These are phyloP conservation scores for Dothideomycetes sp. DNA, from an alignment of 2,329 filamentous ascomycete species.

Conservation along the genomic window DNA sequence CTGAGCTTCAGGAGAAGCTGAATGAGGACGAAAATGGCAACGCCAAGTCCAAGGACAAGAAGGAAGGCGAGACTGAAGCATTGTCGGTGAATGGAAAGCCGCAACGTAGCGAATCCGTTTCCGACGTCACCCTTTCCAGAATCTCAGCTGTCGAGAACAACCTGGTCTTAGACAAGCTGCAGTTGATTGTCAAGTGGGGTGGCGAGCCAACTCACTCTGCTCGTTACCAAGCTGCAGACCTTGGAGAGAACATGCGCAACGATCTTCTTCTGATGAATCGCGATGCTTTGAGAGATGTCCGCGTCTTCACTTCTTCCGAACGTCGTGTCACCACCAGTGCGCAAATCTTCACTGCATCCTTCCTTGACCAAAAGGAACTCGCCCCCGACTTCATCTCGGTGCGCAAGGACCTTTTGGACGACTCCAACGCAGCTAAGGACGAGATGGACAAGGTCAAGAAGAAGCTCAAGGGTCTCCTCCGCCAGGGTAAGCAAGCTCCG, in stretches of 20 bases:
- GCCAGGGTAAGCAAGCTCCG: conserved; percentile 86
- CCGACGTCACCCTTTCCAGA: conserved; percentile 83
- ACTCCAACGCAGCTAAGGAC: conserved; percentile 96
- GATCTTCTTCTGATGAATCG: conserved; percentile 88
- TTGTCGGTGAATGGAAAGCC: conserved; percentile 32
- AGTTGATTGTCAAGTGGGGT: conserved; percentile 98
- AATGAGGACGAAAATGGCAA: conserved; percentile 10
- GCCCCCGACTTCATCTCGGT: conserved; percentile 79
- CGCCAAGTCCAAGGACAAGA: conserved; percentile 18
- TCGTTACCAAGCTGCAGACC: conserved; percentile 87
- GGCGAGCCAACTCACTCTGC: conserved; percentile 97
- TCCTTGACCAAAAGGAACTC: conserved; percentile 78
- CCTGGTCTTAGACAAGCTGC: conserved; percentile 86
- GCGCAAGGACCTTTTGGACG: conserved; percentile 88
- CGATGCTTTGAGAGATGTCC: conserved; percentile 83
- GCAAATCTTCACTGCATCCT: conserved; percentile 88
- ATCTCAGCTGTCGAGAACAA: conserved; percentile 91
- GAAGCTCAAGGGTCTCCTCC: conserved; percentile 86
- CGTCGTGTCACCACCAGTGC: conserved; percentile 89
- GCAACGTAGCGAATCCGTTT: conserved; percentile 71
- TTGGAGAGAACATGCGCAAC: conserved; percentile 92
- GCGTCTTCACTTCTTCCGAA: conserved; percentile 93
- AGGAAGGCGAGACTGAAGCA: background rate
- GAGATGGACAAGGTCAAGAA: conserved; percentile 99
- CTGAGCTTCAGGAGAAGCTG: conserved; percentile 18